phyloP scores from a whole-genome alignment of 108 stramenopile species.

The Skeletonema tropicum region DNA sequence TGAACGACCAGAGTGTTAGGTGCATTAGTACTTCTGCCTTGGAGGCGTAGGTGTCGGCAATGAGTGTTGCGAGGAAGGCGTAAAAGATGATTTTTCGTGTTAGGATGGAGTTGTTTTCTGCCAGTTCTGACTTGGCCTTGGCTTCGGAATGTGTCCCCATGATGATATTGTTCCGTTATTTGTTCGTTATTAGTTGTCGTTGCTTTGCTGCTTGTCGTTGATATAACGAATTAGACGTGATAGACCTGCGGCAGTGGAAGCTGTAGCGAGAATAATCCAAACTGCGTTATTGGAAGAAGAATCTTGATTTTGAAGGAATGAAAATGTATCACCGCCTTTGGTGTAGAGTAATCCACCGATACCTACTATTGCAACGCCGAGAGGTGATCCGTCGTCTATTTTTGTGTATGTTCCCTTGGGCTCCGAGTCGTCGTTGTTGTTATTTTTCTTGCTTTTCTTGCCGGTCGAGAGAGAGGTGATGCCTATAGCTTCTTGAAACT shows the following conservation, averaged over 20 bases:
- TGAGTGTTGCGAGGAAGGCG: no score
- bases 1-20: no score
- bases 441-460: neutral
- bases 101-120: neutral
- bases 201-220: neutral
- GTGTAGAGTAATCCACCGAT: no score
- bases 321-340: no score
- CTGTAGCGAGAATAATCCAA: constrained; percentile 1
- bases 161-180: neutral
- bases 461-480: neutral
- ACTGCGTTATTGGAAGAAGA: neutral
- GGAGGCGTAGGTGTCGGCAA: no score
- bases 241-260: neutral
- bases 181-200: neutral
- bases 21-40: no score
- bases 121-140: neutral
- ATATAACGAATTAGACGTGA: neutral
- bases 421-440: neutral
- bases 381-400: no score
- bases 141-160: neutral
- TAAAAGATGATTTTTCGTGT: neutral
- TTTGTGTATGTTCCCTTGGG: no score
- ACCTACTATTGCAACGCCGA: no score
- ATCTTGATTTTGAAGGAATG: no score
- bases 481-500: neutral